Conservation (phyloP, 169 alveolate genomes). For the Cryptosporidium xiaoi region DNA sequence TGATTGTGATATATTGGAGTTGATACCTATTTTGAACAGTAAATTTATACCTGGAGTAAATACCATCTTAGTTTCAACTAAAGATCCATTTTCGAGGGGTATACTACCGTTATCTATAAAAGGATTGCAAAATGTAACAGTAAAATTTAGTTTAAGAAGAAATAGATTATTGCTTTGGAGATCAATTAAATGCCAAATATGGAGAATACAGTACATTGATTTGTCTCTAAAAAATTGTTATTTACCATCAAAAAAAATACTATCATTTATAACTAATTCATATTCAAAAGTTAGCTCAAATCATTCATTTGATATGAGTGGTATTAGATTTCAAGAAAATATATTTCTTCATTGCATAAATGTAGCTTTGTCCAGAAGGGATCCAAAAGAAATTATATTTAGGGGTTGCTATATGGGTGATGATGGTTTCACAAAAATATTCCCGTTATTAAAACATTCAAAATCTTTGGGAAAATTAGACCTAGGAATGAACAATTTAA, state of each 20-base stretch:
- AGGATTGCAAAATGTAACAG: slow-evolving; percentile 23
- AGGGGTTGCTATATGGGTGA: slow-evolving; percentile 73
- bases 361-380: slow-evolving; percentile 54
- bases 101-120: slow-evolving; percentile 33
- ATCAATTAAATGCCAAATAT: slow-evolving; percentile 62
- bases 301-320: slow-evolving; percentile 53
- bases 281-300: slow-evolving; percentile 13
- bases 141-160: slow-evolving; percentile 63
- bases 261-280: slow-evolving; percentile 44
- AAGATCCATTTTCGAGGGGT: slow-evolving; percentile 19
- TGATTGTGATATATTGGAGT: slow-evolving; percentile 4
- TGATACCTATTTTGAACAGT: slow-evolving; percentile 51
- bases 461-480: slow-evolving; percentile 31
- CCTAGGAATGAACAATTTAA: slow-evolving; percentile 61
- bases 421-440: slow-evolving; percentile 42
- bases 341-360: slow-evolving; percentile 47
- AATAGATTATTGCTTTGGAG: slow-evolving; percentile 64
- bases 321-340: slow-evolving; percentile 21
- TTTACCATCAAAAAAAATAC: slow-evolving; percentile 41
- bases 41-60: slow-evolving; percentile 25
- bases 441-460: slow-evolving; percentile 36
- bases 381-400: slow-evolving; percentile 64
- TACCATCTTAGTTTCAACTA: slow-evolving; percentile 47
- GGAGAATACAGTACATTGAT: slow-evolving; percentile 56
- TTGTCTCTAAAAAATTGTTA: slow-evolving; percentile 10